Evolutionary conservation across 1,284 basidiomycete genomes (phyloP).

Genomic region (Irpex sp.): DNA sequence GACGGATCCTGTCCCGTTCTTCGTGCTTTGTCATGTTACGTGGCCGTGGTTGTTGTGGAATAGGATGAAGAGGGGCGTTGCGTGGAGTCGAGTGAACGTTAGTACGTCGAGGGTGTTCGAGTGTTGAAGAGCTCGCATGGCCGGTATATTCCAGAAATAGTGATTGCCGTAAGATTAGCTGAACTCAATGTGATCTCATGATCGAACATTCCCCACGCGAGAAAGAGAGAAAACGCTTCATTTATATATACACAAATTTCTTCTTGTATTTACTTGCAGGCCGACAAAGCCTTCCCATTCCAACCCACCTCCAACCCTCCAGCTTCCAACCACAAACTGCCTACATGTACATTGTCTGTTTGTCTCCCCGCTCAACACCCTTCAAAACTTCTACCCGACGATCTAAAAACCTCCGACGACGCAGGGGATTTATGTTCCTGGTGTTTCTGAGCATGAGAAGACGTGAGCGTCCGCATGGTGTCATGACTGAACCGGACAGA

Average conservation of each 20-base stretch:
- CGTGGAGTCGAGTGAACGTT: constrained; percentile 18
- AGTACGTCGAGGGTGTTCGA: constrained; percentile 17
- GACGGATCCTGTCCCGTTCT: constrained; percentile 17
- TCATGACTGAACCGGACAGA: not conserved
- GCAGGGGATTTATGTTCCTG: not conserved
- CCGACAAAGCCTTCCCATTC: not conserved
- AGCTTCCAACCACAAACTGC: not conserved
- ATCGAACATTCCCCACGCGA: not conserved
- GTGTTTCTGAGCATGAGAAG: not conserved
- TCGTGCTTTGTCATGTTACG: constrained; percentile 13
- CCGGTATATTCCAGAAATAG: not conserved
- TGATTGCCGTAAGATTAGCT: not conserved
- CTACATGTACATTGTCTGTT: not conserved
- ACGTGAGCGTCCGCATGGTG: not conserved
- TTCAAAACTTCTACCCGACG: not conserved
- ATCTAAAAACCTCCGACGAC: not conserved
- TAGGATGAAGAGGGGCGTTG: constrained; percentile 10
- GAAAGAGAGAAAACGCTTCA: not conserved
- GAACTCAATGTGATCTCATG: not conserved
- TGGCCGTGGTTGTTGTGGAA: constrained; percentile 16
- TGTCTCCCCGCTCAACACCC: not conserved
- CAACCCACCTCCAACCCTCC: not conserved
- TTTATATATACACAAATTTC: constrained; percentile 11
- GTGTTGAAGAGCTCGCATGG: constrained; percentile 1
- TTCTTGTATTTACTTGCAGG: constrained; percentile 10